Percentiles rank a stretch among this genome's conserved stretches.
These are phyloP conservation scores for Podosphaera xanthii DNA, from an alignment of 2,329 filamentous ascomycete genomes.

Conservation along the genomic window DNA sequence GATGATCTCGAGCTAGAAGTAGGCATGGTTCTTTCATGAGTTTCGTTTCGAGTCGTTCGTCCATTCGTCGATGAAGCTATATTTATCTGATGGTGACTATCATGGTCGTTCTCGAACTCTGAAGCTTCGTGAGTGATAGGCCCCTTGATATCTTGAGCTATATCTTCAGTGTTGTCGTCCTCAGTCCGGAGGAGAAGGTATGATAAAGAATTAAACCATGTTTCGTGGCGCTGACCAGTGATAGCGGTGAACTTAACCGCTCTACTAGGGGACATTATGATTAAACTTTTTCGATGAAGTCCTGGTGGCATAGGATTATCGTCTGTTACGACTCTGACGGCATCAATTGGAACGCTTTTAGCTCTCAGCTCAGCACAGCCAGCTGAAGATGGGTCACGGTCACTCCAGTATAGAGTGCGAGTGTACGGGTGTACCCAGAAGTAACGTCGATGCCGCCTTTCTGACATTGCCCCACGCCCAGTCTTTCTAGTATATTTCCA, in stretches of 20 bases:
- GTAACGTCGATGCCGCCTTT: slow-evolving; percentile 77
- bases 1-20: slow-evolving; percentile 9
- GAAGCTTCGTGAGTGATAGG: slow-evolving; percentile 36
- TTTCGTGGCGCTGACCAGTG: slow-evolving; percentile 86
- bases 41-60: slow-evolving; percentile 42
- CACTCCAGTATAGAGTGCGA: slow-evolving; percentile 88
- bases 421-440: slow-evolving; percentile 99
- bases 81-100: slow-evolving; percentile 27
- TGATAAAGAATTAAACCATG: slow-evolving; percentile 92
- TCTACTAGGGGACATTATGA: slow-evolving; percentile 73
- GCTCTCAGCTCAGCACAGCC: slow-evolving; percentile 51
- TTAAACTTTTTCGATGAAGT: slow-evolving; percentile 77
- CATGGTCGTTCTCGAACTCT: slow-evolving; percentile 55
- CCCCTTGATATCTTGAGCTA: slow-evolving; percentile 32
- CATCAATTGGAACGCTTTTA: slow-evolving; percentile 89
- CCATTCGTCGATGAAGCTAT: slow-evolving; percentile 53
- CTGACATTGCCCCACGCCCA: slow-evolving; percentile 71
- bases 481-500: slow-evolving; percentile 98
- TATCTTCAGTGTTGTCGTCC: slow-evolving; percentile 32
- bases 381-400: slow-evolving; percentile 59
- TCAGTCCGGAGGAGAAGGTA: slow-evolving; percentile 69
- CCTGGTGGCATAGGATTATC: slow-evolving; percentile 91
- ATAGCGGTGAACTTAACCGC: slow-evolving; percentile 85
- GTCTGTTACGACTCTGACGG: slow-evolving; percentile 69
- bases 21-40: slow-evolving; percentile 23